Evolutionary conservation across 495 filamentous ascomycete species (phyloP), one percentile per base, ranked within the genome.

Genomic region (Penicillium macrosclerotiorum): DNA sequence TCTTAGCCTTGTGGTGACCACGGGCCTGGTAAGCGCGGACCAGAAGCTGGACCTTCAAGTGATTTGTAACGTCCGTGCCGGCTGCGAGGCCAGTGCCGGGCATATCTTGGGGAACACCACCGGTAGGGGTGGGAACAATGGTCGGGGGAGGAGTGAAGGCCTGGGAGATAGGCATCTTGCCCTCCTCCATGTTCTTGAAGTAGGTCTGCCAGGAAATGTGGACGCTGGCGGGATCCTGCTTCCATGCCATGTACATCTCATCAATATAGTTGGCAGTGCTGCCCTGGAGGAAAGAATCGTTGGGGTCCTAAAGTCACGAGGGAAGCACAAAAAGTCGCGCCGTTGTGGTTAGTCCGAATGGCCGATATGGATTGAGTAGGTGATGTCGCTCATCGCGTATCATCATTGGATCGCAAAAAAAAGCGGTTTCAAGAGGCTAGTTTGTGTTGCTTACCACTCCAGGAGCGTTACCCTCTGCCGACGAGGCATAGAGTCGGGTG

Each of bases 151-250:
- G 90, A 54, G 88, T 88, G 77, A 98, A 98, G 53, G 93, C 93
- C 67, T 94, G 86, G 37, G 91, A 92, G 67, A 92, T 88, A 59
- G 90, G 93, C 86, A 97, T 96, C 55, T 92, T 88, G 66, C 94
- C 93, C 47, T 82, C 84, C 73, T 98, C 93, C 90, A 98, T 96
- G 72, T 98, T 98, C 65, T 82, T 85, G 80, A 98, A 98, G 82
- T 98, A 98, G 54, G 92, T 86, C 74, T 96, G 93, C 93, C 93
- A 98, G 64, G 93, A 98, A 58, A 96, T 77, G 71, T 98, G 93
- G 33, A 98, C 93, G 68, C 88, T 94, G 53, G 82, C 79, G 14
- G 94, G 90, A 58, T 98, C 89, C 49, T 85, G 77, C 74, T 92
- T 95, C 93, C 93, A 98, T 56, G 88, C 81, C 69, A 98, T 69